Evolutionary conservation across 495 filamentous ascomycete genomes (phyloP).

Genomic region (Talaromyces trachyspermus): DNA sequence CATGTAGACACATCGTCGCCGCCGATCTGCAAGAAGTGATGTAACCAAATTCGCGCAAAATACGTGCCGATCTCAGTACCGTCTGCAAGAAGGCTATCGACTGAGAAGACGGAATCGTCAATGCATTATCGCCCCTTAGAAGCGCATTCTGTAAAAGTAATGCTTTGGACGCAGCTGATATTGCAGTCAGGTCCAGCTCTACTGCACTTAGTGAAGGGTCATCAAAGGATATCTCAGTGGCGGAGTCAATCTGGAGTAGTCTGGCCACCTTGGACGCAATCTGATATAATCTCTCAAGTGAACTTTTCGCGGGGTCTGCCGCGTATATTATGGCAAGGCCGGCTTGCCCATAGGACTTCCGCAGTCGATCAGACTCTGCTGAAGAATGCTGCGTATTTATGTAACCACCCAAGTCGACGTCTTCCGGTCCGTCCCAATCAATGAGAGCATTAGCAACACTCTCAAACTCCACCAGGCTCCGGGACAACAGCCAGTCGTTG

Average conservation of each 20-base stretch:
- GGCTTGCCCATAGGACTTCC: constrained; percentile 60
- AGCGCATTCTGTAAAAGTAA: constrained; percentile 49
- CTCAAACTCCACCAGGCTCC: constrained; percentile 40
- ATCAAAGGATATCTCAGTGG: constrained; percentile 26
- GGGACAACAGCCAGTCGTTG: constrained; percentile 72
- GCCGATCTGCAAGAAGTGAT: constrained; percentile 49
- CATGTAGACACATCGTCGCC: constrained; percentile 35
- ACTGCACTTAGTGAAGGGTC: constrained; percentile 22
- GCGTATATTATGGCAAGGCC: constrained; percentile 68
- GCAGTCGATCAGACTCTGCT: constrained; percentile 42
- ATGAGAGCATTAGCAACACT: constrained; percentile 53
- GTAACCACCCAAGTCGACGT: constrained; percentile 73
- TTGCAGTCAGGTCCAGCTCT: constrained; percentile 24
- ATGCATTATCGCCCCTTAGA: constrained; percentile 51
- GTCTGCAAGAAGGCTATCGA: constrained; percentile 60
- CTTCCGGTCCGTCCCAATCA: constrained; percentile 74
- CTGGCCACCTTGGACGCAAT: constrained; percentile 53
- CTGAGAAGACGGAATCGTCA: constrained; percentile 57
- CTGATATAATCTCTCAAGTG: constrained; percentile 53
- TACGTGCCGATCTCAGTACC: constrained; percentile 58
- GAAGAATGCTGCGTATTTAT: constrained; percentile 23
- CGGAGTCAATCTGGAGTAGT: constrained; percentile 53
- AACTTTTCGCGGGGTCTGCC: constrained; percentile 47
- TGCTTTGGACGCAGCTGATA: constrained; percentile 38
- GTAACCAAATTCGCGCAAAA: constrained; percentile 54